Evolutionary conservation across 345 rosid genomes (phyloP), one percentile per base, ranked within the genome.

Genomic region (Nephelium lappaceum): DNA sequence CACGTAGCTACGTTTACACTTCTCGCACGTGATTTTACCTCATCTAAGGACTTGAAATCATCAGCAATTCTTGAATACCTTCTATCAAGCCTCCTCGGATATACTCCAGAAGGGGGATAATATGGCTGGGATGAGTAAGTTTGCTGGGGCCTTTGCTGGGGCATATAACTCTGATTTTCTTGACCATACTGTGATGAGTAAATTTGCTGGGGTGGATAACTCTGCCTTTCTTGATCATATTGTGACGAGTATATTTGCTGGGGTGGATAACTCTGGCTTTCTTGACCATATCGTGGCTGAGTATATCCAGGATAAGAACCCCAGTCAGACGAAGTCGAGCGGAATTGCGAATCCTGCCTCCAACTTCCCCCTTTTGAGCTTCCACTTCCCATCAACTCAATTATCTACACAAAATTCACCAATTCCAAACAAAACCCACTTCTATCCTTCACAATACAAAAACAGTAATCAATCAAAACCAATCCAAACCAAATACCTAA

Each of bases 1-100:
- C 63, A 36, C 3, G 6, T n/a, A 53, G 18, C 24, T 21, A 27
- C 3, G 7, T 38, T 55, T 42, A n/a, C 19, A 43, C 45, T 62
- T 68, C 24, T 36, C 1, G 43, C 18, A 72, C 16, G 36, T 24
- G 5, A 73, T 23, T 73, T 81, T 71, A 95, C 99, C 93, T 95
- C 92, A 6, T 92, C 93, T 65, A 95, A 84, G 68, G 98, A 90
- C 71, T 83, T 87, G 86, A 89, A 95, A 61, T 93, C 67, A 81
- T 95, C 99, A 1, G 95, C 87, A 72, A 95, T 91, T 73, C 81
- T 89, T 0, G 97, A 95, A 78, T 84, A 93, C 88, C 82, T 92
- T 47, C 93, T 87, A 8, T 93, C 96, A 75, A 93, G 85, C 78
- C 51, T 86, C 86, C 84, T 92, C 67, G 77, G 87, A 73, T 85